Conservation (phyloP, 257 asterid species). For the Coffea canephora region DNA sequence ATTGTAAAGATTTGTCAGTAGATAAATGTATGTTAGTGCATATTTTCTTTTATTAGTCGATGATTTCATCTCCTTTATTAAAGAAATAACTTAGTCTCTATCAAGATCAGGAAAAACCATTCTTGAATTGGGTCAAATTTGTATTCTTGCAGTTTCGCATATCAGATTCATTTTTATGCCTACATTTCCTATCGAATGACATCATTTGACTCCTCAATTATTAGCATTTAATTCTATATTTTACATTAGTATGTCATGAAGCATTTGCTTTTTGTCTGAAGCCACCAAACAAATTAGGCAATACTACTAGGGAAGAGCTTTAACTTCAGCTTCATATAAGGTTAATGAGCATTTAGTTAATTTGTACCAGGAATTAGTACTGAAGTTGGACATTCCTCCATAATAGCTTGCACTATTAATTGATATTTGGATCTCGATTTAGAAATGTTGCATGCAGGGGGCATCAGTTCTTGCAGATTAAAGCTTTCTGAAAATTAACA, state of each 20-base stretch:
- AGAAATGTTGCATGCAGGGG: background rate
- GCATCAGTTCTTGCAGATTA: background rate
- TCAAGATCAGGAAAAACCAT: conserved; percentile 11
- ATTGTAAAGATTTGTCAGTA: conserved; percentile 33
- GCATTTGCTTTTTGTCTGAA: conserved; percentile 3
- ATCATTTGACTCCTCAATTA: conserved; percentile 23
- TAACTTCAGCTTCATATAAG: background rate
- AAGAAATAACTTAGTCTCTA: conserved; percentile 32
- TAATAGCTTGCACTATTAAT: background rate
- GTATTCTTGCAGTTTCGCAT: conserved; percentile 18
- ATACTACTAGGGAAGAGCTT: background rate
- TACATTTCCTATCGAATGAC: conserved; percentile 10
- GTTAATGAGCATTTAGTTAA: background rate
- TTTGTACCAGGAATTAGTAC: background rate
- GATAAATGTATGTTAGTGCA: conserved; percentile 35
- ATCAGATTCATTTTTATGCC: conserved; percentile 2
- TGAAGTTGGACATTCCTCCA: background rate
- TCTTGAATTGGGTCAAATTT: conserved; percentile 21
- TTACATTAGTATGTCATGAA: background rate
- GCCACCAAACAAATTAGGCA: background rate
- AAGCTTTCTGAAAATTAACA: background rate
- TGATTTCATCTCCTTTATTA: conserved; percentile 39
- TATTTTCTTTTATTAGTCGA: conserved; percentile 29
- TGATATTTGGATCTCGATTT: background rate
- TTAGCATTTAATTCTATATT: conserved; percentile 4